These are phyloP conservation scores for Plenodomus biglobosus DNA, from an alignment of 2,329 filamentous ascomycete genomes.

Conservation along the genomic window DNA sequence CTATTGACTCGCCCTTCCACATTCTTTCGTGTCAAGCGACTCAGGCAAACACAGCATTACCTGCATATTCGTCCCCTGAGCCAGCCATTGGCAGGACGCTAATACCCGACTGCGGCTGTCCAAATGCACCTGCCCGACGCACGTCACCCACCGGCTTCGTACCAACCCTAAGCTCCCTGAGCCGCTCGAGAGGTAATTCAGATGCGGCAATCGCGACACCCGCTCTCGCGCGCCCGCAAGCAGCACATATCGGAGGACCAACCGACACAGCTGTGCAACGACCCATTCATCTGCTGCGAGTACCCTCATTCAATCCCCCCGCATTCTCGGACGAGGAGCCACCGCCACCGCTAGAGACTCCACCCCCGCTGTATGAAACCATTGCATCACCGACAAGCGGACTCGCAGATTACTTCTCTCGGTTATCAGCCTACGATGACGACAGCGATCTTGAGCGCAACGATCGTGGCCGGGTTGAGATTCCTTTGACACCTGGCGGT, in stretches of 20 bases:
- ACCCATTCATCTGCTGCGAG: slow-evolving; percentile 81
- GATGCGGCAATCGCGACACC: slow-evolving; percentile 23
- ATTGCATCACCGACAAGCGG: slow-evolving; percentile 72
- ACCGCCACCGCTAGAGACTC: slow-evolving; percentile 73
- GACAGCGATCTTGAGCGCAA: slow-evolving; percentile 56
- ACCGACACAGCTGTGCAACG: slow-evolving; percentile 56
- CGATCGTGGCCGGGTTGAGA: slow-evolving; percentile 51
- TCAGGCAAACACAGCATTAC: slow-evolving; percentile 82
- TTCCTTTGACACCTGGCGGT: slow-evolving; percentile 65
- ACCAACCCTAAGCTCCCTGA: slow-evolving; percentile 62
- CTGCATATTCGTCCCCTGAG: slow-evolving; percentile 70
- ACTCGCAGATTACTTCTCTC: slow-evolving; percentile 83
- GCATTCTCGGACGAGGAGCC: slow-evolving; percentile 80
- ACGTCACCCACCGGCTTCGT: slow-evolving; percentile 53
- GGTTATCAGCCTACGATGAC: slow-evolving; percentile 69
- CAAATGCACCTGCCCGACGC: slow-evolving; percentile 60
- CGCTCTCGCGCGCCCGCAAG: slow-evolving; percentile 55
- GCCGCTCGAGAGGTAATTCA: slow-evolving; percentile 35
- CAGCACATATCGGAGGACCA: slow-evolving; percentile 50
- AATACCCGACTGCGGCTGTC: slow-evolving; percentile 63
- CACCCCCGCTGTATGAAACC: slow-evolving; percentile 80
- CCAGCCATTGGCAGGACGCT: slow-evolving; percentile 31
- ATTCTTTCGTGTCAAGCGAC: slow-evolving; percentile 93
- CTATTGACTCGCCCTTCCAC: slow-evolving; percentile 92
- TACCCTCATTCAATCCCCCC: slow-evolving; percentile 85